Evolutionary conservation across 257 asterid genomes (phyloP).

Genomic region (Asclepias syriaca): DNA sequence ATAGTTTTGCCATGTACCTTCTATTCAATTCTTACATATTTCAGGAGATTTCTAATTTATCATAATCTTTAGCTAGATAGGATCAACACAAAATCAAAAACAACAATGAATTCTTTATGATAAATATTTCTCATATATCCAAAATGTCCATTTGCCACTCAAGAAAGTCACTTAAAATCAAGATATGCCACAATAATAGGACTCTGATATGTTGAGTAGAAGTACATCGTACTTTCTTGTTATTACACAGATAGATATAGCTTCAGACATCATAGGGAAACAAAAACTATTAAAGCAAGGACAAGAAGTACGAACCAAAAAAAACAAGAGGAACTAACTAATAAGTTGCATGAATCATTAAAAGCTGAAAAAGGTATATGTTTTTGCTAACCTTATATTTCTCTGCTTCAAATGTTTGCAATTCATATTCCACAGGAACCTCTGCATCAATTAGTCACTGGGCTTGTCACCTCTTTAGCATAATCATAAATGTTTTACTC

Average conservation of each 20-base stretch:
- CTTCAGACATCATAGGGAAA: neutral
- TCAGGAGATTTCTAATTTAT: neutral
- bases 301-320: neutral
- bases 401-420: constrained; percentile 35
- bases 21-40: neutral
- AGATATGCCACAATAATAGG: neutral
- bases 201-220: neutral
- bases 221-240: neutral
- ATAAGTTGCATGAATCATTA: neutral
- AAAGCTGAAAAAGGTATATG: neutral
- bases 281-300: neutral
- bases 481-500: neutral
- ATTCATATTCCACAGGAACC: constrained; percentile 56
- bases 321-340: neutral
- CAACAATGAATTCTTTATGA: neutral
- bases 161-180: neutral
- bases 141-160: neutral
- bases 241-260: neutral
- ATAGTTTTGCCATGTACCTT: neutral
- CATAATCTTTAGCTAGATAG: neutral
- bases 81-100: neutral
- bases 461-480: constrained; percentile 15
- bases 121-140: neutral
- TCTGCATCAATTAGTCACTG: constrained; percentile 41
- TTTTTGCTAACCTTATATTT: constrained; percentile 43